A percentile compares a stretch with the other conserved stretches of the same genome.
phyloP scores from a whole-genome alignment of 805 yeast genomes.

The Saccharomycopsis selenospora region DNA sequence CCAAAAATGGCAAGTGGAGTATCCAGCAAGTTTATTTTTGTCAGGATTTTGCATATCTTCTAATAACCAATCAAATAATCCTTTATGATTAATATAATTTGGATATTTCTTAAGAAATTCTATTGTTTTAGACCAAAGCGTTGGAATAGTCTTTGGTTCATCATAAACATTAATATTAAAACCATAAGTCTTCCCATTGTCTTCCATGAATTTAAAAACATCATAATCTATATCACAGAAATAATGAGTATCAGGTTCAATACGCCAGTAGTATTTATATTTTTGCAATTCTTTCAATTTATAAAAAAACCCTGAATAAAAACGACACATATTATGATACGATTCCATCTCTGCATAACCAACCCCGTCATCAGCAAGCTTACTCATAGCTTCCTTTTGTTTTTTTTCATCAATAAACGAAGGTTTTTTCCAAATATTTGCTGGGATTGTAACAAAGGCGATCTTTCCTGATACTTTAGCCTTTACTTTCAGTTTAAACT shows the following conservation, averaged over 20 bases:
- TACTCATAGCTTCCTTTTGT: slow-evolving; percentile 35
- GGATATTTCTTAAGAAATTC: slow-evolving; percentile 51
- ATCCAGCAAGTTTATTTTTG: slow-evolving; percentile 35
- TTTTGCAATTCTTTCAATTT: slow-evolving; percentile 55
- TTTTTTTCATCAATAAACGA: slow-evolving; percentile 40
- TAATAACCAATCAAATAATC: slow-evolving; percentile 56
- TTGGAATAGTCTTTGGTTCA: slow-evolving; percentile 51
- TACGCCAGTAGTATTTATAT: slow-evolving; percentile 70
- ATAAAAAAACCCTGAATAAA: slow-evolving; percentile 58
- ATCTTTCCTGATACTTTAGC: slow-evolving; percentile 32
- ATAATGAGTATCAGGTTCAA: slow-evolving; percentile 68
- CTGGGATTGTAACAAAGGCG: slow-evolving; percentile 38
- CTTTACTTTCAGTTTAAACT: slow-evolving; percentile 42
- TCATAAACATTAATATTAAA: slow-evolving; percentile 66
- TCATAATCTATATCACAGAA: slow-evolving; percentile 69
- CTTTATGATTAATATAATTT: slow-evolving; percentile 49
- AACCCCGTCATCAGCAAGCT: slow-evolving; percentile 37
- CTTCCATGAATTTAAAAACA: slow-evolving; percentile 65
- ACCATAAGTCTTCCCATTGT: slow-evolving; percentile 64
- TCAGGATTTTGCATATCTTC: slow-evolving; percentile 50
- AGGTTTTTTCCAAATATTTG: slow-evolving; percentile 57
- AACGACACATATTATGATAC: slow-evolving; percentile 82
- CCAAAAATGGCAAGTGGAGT: slow-evolving; percentile 80
- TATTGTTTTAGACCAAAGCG: slow-evolving; percentile 66
- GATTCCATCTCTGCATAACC: slow-evolving; percentile 56